Conservation (phyloP, 371 early-diverging fungal species). For the Syncephalastrum monosporum region DNA sequence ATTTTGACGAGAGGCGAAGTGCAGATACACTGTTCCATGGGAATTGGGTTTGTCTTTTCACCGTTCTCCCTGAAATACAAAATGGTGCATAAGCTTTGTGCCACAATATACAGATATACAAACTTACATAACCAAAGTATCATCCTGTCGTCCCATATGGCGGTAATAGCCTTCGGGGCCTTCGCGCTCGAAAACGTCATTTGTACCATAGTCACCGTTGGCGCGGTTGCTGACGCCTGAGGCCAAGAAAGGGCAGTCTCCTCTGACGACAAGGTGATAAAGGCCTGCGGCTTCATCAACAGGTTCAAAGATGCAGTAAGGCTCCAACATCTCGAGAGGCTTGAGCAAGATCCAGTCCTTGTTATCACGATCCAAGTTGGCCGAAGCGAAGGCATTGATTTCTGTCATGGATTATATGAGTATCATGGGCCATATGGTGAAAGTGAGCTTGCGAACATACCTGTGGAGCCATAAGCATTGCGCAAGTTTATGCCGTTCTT, state of each 20-base stretch:
- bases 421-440: neutral
- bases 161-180: slow-evolving; percentile 14
- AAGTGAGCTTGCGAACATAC: neutral
- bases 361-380: neutral
- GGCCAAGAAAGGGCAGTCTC: slow-evolving; percentile 18
- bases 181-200: slow-evolving; percentile 26
- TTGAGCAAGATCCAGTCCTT: slow-evolving; percentile 9
- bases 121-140: slow-evolving; percentile 33
- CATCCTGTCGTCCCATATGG: slow-evolving; percentile 32
- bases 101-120: neutral
- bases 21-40: slow-evolving; percentile 33
- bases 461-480: slow-evolving; percentile 18
- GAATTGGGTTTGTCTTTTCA: slow-evolving; percentile 42
- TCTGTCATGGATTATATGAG: neutral
- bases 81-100: neutral
- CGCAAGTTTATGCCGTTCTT: slow-evolving; percentile 9
- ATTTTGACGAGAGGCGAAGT: slow-evolving; percentile 17
- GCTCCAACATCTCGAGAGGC: neutral
- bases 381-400: neutral
- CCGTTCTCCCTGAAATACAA: slow-evolving; percentile 27
- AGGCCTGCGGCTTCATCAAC: slow-evolving; percentile 2
- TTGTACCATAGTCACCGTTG: slow-evolving; percentile 33
- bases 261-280: slow-evolving; percentile 13
- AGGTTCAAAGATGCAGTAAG: slow-evolving; percentile 11
- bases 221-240: slow-evolving; percentile 16